phyloP scores from a whole-genome alignment of 805 yeast species.

The Ogataea parapolymorpha region DNA sequence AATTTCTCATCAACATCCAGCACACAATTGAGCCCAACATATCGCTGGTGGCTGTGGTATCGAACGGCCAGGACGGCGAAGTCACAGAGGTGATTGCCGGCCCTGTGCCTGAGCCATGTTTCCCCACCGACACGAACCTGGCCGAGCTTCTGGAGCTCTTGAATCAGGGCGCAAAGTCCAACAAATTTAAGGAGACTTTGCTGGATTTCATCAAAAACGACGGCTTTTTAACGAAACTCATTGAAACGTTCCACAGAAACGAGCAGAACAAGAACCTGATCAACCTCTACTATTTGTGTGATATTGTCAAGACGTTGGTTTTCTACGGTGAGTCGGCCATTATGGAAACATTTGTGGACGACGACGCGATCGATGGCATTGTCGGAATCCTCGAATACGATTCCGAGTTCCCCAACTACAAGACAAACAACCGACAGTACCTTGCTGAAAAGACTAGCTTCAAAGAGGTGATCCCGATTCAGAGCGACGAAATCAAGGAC shows the following conservation, averaged over 20 bases:
- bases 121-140: conserved; percentile 51
- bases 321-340: conserved; percentile 67
- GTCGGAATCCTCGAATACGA: conserved; percentile 88
- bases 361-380: conserved; percentile 51
- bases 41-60: conserved; percentile 65
- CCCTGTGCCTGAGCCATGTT: conserved; percentile 67
- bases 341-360: conserved; percentile 54
- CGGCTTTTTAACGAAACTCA: conserved; percentile 51
- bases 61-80: conserved; percentile 46
- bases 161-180: conserved; percentile 58
- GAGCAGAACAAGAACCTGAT: conserved; percentile 52
- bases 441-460: conserved; percentile 55
- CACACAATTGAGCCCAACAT: conserved; percentile 59
- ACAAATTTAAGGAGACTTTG: conserved; percentile 59
- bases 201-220: conserved; percentile 51
- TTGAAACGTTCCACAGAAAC: conserved; percentile 49
- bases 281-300: conserved; percentile 64
- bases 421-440: conserved; percentile 76
- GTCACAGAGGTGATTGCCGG: conserved; percentile 77
- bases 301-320: conserved; percentile 66
- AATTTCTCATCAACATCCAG: conserved; percentile 70
- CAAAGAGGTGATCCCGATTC: conserved; percentile 68
- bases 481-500: conserved; percentile 44
- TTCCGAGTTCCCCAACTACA: conserved; percentile 75
- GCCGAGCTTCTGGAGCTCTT: conserved; percentile 52